phyloP scores from a whole-genome alignment of 2,329 filamentous ascomycete genomes.

The Ophiognomonia clavigignenti-juglandacearum region DNA sequence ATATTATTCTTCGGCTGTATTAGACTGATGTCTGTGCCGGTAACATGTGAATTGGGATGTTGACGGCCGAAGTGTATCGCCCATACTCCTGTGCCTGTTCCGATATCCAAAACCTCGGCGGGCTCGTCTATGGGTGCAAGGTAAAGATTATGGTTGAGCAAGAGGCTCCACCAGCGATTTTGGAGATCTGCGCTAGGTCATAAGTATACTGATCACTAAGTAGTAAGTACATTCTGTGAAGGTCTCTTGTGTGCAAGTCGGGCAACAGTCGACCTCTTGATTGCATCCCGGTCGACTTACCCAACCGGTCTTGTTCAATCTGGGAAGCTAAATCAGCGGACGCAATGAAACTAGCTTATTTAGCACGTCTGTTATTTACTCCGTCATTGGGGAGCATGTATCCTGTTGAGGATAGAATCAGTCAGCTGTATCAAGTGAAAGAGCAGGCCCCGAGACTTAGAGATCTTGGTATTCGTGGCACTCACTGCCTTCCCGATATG shows the following conservation, averaged over 20 bases:
- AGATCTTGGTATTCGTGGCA: neutral
- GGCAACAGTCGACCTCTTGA: no score
- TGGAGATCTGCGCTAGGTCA: no score
- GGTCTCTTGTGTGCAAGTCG: no score
- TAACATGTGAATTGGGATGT: slow-evolving; percentile 9
- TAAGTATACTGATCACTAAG: no score
- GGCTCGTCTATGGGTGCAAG: neutral
- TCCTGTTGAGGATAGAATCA: neutral
- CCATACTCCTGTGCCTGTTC: slow-evolving; percentile 9
- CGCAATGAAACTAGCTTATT: no score
- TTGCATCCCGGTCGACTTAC: neutral
- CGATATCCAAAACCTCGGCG: slow-evolving; percentile 6
- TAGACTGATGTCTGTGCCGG: slow-evolving; percentile 19
- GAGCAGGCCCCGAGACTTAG: no score
- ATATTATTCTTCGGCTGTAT: slow-evolving; percentile 13
- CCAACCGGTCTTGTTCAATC: slow-evolving; percentile 11
- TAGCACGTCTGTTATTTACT: no score
- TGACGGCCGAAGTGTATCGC: slow-evolving; percentile 7
- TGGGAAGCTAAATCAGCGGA: no score
- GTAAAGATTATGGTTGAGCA: neutral
- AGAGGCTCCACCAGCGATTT: slow-evolving; percentile 4
- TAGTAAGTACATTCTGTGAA: no score
- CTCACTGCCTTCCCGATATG: slow-evolving; percentile 10
- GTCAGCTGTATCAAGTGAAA: neutral
- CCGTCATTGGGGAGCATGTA: slow-evolving; percentile 10